A percentile compares a stretch with the other conserved stretches of the same genome.
Conservation (phyloP, 2,329 filamentous ascomycete species). For the Nigrograna mackinnonii region DNA sequence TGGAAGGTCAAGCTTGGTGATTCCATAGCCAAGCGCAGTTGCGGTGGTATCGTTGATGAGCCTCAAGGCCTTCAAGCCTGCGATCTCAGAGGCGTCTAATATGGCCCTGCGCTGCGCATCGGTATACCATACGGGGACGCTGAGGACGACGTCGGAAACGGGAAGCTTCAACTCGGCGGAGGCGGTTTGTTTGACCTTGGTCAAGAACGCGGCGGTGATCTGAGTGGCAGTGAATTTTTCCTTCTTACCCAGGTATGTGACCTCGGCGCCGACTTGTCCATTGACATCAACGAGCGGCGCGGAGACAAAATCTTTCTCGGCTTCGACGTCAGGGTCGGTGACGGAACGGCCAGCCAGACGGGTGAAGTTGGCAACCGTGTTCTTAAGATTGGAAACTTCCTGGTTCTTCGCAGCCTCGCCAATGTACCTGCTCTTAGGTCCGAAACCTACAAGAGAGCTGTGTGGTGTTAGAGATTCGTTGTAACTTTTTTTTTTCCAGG, state of each 20-base stretch:
- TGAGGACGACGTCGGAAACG: conserved; percentile 91
- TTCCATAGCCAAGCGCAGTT: conserved; percentile 92
- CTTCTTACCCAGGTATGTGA: conserved; percentile 92
- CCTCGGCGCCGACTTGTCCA: conserved; percentile 93
- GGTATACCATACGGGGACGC: conserved; percentile 95
- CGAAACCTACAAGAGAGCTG: conserved; percentile 93
- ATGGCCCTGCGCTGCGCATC: conserved; percentile 88
- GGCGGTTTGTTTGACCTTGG: conserved; percentile 89
- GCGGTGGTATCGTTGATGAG: conserved; percentile 98
- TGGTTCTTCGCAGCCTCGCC: conserved; percentile 97
- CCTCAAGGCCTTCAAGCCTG: conserved; percentile 87
- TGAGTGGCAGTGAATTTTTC: conserved; percentile 94
- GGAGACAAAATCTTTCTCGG: conserved; percentile 90
- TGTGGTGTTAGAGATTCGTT: conserved; percentile 10
- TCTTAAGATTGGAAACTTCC: conserved; percentile 99
- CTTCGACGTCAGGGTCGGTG: conserved; percentile 87
- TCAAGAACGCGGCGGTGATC: conserved; percentile 92
- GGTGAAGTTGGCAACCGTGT: conserved; percentile 92
- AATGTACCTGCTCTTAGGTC: conserved; percentile 89
- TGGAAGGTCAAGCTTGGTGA: conserved; percentile 95
- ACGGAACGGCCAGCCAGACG: conserved; percentile 85
- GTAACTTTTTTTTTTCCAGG: conserved; percentile 9
- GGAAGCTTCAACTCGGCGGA: conserved; percentile 85
- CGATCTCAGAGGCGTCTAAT: conserved; percentile 90
- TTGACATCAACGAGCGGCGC: conserved; percentile 85